phyloP scores from a whole-genome alignment of 768 basidiomycete genomes.

The Coprinellus micaceus region DNA sequence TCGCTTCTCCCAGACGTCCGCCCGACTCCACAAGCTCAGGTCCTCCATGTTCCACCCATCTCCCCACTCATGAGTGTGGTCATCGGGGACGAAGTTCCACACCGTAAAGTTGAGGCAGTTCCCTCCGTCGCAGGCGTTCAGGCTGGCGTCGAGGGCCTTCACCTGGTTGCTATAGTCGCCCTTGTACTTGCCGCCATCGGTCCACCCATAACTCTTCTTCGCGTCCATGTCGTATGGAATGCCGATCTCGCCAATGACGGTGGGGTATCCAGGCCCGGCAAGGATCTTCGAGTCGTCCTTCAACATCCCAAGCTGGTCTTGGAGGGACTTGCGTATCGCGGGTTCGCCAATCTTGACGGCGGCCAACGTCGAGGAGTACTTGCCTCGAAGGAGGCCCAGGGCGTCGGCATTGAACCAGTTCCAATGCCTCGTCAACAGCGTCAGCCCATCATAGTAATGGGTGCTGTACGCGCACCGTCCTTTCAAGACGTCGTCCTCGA shows the following conservation, averaged over 20 bases:
- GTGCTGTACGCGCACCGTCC: slow-evolving; percentile 72
- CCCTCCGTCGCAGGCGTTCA: slow-evolving; percentile 72
- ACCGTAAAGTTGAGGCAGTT: slow-evolving; percentile 78
- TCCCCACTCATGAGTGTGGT: slow-evolving; percentile 77
- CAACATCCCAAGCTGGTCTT: slow-evolving; percentile 78
- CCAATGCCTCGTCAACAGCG: slow-evolving; percentile 90
- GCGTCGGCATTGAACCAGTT: slow-evolving; percentile 96
- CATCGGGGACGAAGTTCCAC: slow-evolving; percentile 87
- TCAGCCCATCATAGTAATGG: slow-evolving; percentile 95
- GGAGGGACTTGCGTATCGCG: slow-evolving; percentile 77
- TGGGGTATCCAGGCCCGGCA: slow-evolving; percentile 60
- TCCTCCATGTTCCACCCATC: slow-evolving; percentile 98
- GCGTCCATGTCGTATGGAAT: slow-evolving; percentile 92
- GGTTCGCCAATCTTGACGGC: slow-evolving; percentile 80
- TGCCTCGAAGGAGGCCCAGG: slow-evolving; percentile 83
- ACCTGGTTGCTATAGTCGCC: slow-evolving; percentile 80
- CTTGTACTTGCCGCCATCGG: slow-evolving; percentile 57
- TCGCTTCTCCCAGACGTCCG: slow-evolving; percentile 48
- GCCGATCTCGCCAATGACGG: slow-evolving; percentile 93
- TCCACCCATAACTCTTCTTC: slow-evolving; percentile 81
- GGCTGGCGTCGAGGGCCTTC: slow-evolving; percentile 81
- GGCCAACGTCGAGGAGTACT: slow-evolving; percentile 62
- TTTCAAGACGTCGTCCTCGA: slow-evolving; percentile 39
- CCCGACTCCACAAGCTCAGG: slow-evolving; percentile 79
- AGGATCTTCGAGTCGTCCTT: slow-evolving; percentile 69